Conservation (phyloP, 139 green algal genomes). For the Diplosphaera chodatii region DNA sequence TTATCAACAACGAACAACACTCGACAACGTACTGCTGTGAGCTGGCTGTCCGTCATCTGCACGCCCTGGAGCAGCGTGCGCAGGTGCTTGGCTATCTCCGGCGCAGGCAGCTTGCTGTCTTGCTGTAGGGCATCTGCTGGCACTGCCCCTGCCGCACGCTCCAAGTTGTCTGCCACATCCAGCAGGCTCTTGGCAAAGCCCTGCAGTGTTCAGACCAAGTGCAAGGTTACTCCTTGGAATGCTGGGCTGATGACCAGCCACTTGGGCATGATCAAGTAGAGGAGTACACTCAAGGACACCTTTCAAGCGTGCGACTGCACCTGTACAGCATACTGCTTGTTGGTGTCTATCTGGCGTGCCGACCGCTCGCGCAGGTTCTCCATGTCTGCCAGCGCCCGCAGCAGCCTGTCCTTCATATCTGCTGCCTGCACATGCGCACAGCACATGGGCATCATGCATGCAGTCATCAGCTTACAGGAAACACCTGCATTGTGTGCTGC, state of each 20-base stretch:
- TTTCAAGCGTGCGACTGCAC: too few species aligned
- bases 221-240: too few species aligned
- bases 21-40: not conserved
- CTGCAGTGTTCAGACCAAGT: too few species aligned
- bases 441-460: too few species aligned
- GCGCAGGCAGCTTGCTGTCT: constrained; percentile 22
- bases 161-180: constrained; percentile 93
- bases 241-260: too few species aligned
- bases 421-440: too few species aligned
- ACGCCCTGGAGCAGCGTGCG: constrained; percentile 77
- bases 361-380: constrained; percentile 85
- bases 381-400: constrained; percentile 85
- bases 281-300: too few species aligned
- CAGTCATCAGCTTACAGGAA: too few species aligned
- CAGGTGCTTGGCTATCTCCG: constrained; percentile 50
- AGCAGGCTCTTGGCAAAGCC: constrained; percentile 80
- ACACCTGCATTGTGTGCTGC: too few species aligned
- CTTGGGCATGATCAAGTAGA: too few species aligned
- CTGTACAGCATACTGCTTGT: constrained; percentile 82
- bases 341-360: constrained; percentile 50
- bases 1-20: too few species aligned
- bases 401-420: constrained; percentile 64
- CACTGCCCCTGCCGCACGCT: constrained; percentile 67
- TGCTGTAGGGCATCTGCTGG: constrained; percentile 35
- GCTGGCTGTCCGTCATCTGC: constrained; percentile 63